Evolutionary conservation across 164 flowering plant genomes (phyloP), one percentile per base, ranked within the genome.

Genomic region (Dillenia turbinata): DNA sequence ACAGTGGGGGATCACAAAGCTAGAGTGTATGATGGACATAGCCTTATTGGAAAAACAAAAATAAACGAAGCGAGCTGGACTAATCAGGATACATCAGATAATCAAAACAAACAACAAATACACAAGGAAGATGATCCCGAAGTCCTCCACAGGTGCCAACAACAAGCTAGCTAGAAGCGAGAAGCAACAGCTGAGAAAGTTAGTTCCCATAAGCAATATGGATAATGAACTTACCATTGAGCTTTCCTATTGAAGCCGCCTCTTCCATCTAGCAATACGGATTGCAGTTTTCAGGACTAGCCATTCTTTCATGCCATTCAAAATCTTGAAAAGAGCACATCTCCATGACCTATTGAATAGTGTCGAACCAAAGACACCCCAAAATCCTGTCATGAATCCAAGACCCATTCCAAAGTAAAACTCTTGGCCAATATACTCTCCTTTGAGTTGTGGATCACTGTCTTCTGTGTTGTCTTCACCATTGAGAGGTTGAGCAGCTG

Each of bases 311-410:
- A 52, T 13, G 55, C 22, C 22, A 10, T 52, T 26, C 10, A 52
- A n/a, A 15, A 52, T 16, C 55, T 52, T 19, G 5, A 52, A 52
- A 44, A 43, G 45, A 1, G 49, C 57, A 40, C 9, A 6, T 15
- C 65, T 61, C 65, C 65, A 61, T 0, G 48, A 2, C 10, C 10
- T 44, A 1, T 52, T 61, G 9, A 44, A 33, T 40, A 22, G 5
- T 16, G 51, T 13, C 43, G 65, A 17, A 9, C 49, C 47, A 43
- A n/a, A 61, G 0, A 61, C 49, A 9, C n/a, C 49, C 55, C 65
- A 50, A 10, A 61, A 44, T 5, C 65, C 65, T 5, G 45, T 40
- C 2, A 52, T 14, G 13, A 61, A 61, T 9, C 65, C 65, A 3
- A 43, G 3, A 9, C 22, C 19, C 55, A 52, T 52, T 10, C 55